Evolutionary conservation across 1,139 yeast species (phyloP), one percentile per base, ranked within the genome.

Genomic region (Chernovozyma sophiae-reginae): DNA sequence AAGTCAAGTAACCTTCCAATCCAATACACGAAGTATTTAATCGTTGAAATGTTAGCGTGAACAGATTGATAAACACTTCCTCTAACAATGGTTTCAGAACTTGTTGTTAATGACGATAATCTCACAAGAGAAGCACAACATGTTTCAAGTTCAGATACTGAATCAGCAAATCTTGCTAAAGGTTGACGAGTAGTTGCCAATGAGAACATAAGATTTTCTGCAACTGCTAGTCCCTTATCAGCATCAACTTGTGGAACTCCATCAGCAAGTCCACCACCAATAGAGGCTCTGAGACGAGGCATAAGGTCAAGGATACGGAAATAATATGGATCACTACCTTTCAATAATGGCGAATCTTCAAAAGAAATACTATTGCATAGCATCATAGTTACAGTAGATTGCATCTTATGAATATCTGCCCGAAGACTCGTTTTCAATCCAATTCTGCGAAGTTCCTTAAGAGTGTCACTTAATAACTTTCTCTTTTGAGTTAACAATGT

Each of bases 211-310:
- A 87, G 58, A 54, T 86, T 83, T 49, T 92, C 97, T 7, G 79
- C 67, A n/a, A 81, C 80, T 2, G 92, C 87, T 48, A 87, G 64
- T 30, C 89, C 95, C 47, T 81, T 82, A 43, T 79, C 84, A 27
- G 86, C 74, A 53, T 86, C 95, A 2, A 75, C 68, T 17, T 73
- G 72, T 2, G 96, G 94, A 16, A 87, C 79, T 51, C 89, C 97
- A 11, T 77, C 84, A 14, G 79, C 72, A 14, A 80, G 77, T 25
- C 70, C 67, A 15, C 40, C 34, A 1, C 79, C 60, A 14, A 81
- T 79, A 2, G 86, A 67, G 23, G 80, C 73, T 50, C 96, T 73
- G 41, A 92, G 62, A 32, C 92, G 71, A 6, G 97, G 97, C 30
- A 90, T 61, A 34, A 89, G 56, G 48, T 92, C 98, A 37, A 92